A percentile compares a stretch with the other conserved stretches of the same genome.
These are phyloP conservation scores for Fusarium algeriense DNA, from an alignment of 2,329 filamentous ascomycete genomes.

Conservation along the genomic window DNA sequence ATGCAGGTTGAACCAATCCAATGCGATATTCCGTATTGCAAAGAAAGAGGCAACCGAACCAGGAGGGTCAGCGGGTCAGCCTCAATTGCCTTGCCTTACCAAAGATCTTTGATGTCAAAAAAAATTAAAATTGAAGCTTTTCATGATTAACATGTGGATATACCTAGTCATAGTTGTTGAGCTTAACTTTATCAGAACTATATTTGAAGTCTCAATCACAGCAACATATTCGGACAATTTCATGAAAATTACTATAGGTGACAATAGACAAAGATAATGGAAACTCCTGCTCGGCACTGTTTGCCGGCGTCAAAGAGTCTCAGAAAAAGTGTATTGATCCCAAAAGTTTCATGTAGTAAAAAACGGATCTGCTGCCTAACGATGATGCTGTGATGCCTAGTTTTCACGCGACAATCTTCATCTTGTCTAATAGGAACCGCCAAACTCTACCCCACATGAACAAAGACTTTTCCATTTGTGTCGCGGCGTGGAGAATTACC, in stretches of 20 bases:
- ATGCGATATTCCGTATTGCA: background rate
- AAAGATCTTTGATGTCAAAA: background rate
- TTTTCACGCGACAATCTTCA: constrained; percentile 11
- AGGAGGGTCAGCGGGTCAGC: background rate
- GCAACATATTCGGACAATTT: background rate
- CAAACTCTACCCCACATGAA: constrained; percentile 19
- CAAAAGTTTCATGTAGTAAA: background rate
- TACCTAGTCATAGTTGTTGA: background rate
- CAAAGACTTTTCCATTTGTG: constrained; percentile 12
- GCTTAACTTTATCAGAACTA: background rate
- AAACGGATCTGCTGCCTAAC: constrained; percentile 28
- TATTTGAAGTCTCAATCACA: background rate
- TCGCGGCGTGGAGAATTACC: constrained; percentile 2
- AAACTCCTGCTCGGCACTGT: background rate
- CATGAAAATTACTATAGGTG: background rate
- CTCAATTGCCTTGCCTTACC: background rate
- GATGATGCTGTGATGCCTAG: constrained; percentile 28
- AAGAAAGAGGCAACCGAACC: constrained; percentile 18
- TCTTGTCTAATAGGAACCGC: constrained; percentile 5
- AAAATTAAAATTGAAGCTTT: background rate
- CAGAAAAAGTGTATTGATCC: background rate
- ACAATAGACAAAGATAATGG: background rate
- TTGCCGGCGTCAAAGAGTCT: background rate
- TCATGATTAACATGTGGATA: background rate
- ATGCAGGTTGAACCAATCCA: constrained; percentile 23